Evolutionary conservation across 257 asterid genomes (phyloP).

Genomic region (Solanum microdontum): DNA sequence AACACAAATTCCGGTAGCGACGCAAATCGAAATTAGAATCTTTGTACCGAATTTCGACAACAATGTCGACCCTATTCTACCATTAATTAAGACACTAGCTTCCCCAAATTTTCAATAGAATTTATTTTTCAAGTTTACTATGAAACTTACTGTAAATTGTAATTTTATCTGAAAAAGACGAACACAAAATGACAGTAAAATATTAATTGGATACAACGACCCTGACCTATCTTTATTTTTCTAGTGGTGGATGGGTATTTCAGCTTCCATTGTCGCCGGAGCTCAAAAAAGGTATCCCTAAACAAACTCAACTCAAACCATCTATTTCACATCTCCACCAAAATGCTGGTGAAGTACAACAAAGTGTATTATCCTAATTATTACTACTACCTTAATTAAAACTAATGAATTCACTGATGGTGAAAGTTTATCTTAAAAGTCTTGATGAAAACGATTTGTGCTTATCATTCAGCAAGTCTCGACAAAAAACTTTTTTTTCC

Average conservation of each 20-base stretch:
- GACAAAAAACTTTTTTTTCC: background rate
- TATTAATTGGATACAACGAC: background rate
- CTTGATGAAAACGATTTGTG: background rate
- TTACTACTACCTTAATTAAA: background rate
- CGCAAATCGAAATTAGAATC: too few relatives aligned
- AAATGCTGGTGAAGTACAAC: background rate
- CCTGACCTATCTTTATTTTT: background rate
- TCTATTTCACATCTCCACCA: background rate
- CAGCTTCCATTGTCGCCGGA: slow-evolving; percentile 35
- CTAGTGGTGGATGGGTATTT: slow-evolving; percentile 54
- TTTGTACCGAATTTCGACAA: too few relatives aligned
- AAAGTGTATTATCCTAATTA: background rate
- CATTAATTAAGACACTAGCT: too few relatives aligned
- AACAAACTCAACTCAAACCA: background rate
- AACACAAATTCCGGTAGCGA: too few relatives aligned
- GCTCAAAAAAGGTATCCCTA: background rate
- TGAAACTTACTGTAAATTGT: background rate
- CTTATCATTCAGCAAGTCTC: background rate
- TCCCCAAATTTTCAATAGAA: too few relatives aligned
- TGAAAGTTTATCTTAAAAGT: background rate
- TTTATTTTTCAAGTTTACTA: slow-evolving; percentile 12
- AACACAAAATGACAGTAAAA: background rate
- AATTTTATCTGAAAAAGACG: background rate
- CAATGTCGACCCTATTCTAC: too few relatives aligned
- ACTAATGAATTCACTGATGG: background rate